phyloP scores from a whole-genome alignment of 139 green algal genomes.

The Nannochloris sp. region DNA sequence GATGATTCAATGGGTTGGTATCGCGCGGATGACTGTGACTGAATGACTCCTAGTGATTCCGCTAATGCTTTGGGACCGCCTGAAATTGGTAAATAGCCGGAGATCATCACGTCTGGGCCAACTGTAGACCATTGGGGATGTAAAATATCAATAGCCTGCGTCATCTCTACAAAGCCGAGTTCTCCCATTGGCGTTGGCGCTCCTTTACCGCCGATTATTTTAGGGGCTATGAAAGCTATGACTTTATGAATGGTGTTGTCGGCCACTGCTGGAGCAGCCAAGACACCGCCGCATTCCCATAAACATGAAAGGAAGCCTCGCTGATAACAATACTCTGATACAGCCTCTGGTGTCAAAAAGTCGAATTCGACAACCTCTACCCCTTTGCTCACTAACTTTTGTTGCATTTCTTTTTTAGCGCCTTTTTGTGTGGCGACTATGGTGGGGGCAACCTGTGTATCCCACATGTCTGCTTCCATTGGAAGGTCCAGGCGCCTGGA shows the following conservation, averaged over 20 bases:
- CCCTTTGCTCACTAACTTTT: conserved; percentile 29
- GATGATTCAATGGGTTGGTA: not conserved
- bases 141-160: conserved; percentile 66
- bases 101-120: conserved; percentile 79
- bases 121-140: conserved; percentile 50
- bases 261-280: conserved; percentile 88
- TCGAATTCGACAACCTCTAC: conserved; percentile 99
- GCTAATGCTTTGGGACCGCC: conserved; percentile 33
- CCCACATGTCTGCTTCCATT: conserved; percentile 81
- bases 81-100: conserved; percentile 75
- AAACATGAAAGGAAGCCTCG: conserved; percentile 86
- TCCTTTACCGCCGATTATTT: conserved; percentile 67
- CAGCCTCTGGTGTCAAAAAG: conserved; percentile 75
- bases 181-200: conserved; percentile 92
- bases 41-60: conserved; percentile 2
- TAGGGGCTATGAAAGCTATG: conserved; percentile 90
- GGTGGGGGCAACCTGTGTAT: conserved; percentile 77
- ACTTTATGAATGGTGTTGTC: conserved; percentile 85
- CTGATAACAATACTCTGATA: conserved; percentile 82
- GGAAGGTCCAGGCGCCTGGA: conserved; percentile 84
- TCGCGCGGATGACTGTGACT: not conserved
- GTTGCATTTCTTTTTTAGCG: conserved; percentile 61
- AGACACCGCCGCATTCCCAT: conserved; percentile 95
- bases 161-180: conserved; percentile 96
- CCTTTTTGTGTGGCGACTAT: conserved; percentile 94